Evolutionary conservation across 2,329 filamentous ascomycete species (phyloP), one percentile per base, ranked within the genome.

Genomic region (Fusarium sp.): DNA sequence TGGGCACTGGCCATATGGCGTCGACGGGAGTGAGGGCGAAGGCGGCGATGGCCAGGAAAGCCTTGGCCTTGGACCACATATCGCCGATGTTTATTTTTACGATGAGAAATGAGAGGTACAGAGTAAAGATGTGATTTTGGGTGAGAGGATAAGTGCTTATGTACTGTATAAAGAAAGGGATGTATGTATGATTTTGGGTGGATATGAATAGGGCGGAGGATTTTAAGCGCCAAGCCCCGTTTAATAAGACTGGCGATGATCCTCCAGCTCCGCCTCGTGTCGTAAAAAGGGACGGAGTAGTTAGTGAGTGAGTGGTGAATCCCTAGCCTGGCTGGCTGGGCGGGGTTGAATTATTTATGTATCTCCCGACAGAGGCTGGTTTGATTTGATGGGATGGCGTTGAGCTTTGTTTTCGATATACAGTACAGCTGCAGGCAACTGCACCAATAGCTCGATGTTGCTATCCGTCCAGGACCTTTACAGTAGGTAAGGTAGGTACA

Each of bases 1-100:
- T 82, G 6, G 89, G 89, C 28, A 85, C 83, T 18, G 89, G 89
- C 89, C 89, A 91, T 68, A 91, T 79, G 20, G 89, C 89, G n/a
- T 83, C 74, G 62, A 81, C 86, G 17, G 84, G 84, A 18, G 81
- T 76, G 64, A 84, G 78, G 56, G 82, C 82, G 70, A 85, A 76
- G 52, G 86, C 80, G 48, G 85, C 78, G 59, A 84, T 68, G 48
- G 83, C 80, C 62, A 85, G 74, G 41, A 84, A 66, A 67, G 81
- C 74, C 62, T 73, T 78, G 62, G 74, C 74, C 63, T 73, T 78
- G 65, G 74, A 74, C 64, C 79, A 78, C 81, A 82, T 82, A 54
- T 50, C 44, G 57, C 67, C 38, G 41, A 42, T 32, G 28, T 41
- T 34, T 34, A 34, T 34, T 34, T 42, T 48, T 51, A 47, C 61